Base-by-base conservation (phyloP, 371 early-diverging fungal species). In the Capillidium rhysosporum region DNA sequence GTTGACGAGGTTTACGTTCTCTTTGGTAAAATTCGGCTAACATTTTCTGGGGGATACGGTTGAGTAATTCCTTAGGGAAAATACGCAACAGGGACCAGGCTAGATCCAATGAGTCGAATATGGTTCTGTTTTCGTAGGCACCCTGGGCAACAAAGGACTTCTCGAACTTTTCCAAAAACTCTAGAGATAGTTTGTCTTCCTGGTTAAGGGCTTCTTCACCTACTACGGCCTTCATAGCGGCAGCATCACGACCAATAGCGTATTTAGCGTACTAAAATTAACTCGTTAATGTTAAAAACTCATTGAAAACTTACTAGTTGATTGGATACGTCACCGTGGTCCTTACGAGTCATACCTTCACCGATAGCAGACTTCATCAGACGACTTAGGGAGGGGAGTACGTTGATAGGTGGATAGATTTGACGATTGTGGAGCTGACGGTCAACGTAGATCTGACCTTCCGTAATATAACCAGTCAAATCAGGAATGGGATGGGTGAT, bases 401-500 rank as follows among this genome's bases (percentile, higher is more conserved):
- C 99, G 73, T 99, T 99, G 71, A 99, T 99, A 5, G 99, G 99
- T 59, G 99, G 99, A 75, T 99, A 99, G 63, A 99, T 95, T 69
- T 98, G 98, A 61, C 98, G 89, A 75, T 99, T 99, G 72, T 98
- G 79, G 56, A 99, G 75, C 69, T 97, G 94, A 65, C 99, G 89
- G 73, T 99, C 99, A 52, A 99, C 82, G 68, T 93, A 99, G 65
- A 99, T 97, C 72, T 99, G 99, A 29, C 99, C 99, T 72, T 99
- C 99, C 29, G 99, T 99, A 71, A 99, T 99, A 70, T 98, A 99
- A 49, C 99, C 99, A 39, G 99, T 99, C 67, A 99, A 79, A 80
- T 99, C 99, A n/a, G 99, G 99, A 68, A 99, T 99, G 54, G 99
- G 99, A 68, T 99, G 99, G 39, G 99, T 99, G 61, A 99, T 99